Conservation (phyloP, 2,329 filamentous ascomycete genomes). For the Gyromitra esculenta region DNA sequence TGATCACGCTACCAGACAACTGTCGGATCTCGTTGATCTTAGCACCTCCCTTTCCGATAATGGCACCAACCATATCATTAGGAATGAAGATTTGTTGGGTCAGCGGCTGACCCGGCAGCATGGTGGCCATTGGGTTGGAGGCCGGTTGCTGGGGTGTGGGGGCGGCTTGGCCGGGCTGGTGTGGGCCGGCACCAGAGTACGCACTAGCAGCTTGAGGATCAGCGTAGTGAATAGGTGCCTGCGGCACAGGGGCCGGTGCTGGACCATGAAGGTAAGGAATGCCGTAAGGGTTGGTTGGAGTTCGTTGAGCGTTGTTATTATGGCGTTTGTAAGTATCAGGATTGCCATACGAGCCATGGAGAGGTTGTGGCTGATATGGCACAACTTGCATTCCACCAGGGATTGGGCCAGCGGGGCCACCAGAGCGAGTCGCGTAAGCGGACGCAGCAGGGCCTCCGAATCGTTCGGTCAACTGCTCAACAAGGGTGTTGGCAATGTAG, state of each 20-base stretch:
- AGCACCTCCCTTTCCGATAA: conserved; percentile 96
- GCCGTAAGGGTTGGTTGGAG: conserved; percentile 77
- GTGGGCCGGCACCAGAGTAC: conserved; percentile 82
- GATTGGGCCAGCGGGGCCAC: conserved; percentile 89
- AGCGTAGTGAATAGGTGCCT: conserved; percentile 81
- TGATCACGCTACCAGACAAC: conserved; percentile 96
- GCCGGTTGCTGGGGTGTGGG: conserved; percentile 72
- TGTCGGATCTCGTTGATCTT: conserved; percentile 99
- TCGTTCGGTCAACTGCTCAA: conserved; percentile 95
- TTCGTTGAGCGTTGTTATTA: conserved; percentile 76
- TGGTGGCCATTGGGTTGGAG: conserved; percentile 77
- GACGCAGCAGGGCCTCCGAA: conserved; percentile 96
- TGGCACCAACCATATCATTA: conserved; percentile 99
- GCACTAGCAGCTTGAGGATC: conserved; percentile 75
- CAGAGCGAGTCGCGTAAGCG: conserved; percentile 95
- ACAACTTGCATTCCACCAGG: conserved; percentile 99
- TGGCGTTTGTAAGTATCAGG: conserved; percentile 85
- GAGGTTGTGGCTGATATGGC: conserved; percentile 94
- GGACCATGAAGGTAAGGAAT: conserved; percentile 77
- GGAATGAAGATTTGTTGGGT: conserved; percentile 99
- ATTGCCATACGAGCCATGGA: conserved; percentile 90
- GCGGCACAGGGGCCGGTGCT: conserved; percentile 68
- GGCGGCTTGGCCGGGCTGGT: conserved; percentile 74
- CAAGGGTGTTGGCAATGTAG: conserved; percentile 96
- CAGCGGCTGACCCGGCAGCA: conserved; percentile 81